phyloP scores from a whole-genome alignment of 306 rosid genomes.

The Quercus engelmannii region DNA sequence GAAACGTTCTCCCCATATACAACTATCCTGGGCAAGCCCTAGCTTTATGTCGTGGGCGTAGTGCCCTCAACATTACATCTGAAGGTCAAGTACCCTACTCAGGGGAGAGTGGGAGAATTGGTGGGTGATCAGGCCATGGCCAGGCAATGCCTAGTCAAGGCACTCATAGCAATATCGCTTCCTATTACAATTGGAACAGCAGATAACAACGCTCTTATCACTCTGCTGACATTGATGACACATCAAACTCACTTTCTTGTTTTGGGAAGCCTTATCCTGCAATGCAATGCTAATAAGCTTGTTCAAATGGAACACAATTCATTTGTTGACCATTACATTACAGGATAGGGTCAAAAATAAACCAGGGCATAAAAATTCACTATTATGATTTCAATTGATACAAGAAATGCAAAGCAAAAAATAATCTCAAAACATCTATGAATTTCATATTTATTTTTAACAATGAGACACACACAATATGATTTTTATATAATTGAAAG shows the following conservation, averaged over 20 bases:
- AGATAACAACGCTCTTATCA: slow-evolving; percentile 58
- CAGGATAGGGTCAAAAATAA: not conserved
- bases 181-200: slow-evolving; percentile 36
- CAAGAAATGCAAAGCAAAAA: not conserved
- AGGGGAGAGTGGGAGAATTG: no score
- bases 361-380: not conserved
- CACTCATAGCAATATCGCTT: slow-evolving; percentile 58
- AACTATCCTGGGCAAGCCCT: fast-evolving
- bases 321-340: not conserved
- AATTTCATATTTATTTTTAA: no score
- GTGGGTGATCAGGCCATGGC: no score
- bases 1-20: no score
- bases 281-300: not conserved
- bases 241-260: slow-evolving; percentile 54
- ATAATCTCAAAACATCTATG: no score
- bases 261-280: not conserved
- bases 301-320: slow-evolving; percentile 5
- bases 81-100: no score
- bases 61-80: no score
- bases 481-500: no score
- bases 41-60: no score
- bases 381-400: not conserved
- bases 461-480: no score
- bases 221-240: slow-evolving; percentile 72
- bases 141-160: not conserved